Percentiles rank a stretch among this genome's conserved stretches.
These are phyloP conservation scores for Ceratocystis smalleyi DNA, from an alignment of 2,329 filamentous ascomycete species.

Conservation along the genomic window DNA sequence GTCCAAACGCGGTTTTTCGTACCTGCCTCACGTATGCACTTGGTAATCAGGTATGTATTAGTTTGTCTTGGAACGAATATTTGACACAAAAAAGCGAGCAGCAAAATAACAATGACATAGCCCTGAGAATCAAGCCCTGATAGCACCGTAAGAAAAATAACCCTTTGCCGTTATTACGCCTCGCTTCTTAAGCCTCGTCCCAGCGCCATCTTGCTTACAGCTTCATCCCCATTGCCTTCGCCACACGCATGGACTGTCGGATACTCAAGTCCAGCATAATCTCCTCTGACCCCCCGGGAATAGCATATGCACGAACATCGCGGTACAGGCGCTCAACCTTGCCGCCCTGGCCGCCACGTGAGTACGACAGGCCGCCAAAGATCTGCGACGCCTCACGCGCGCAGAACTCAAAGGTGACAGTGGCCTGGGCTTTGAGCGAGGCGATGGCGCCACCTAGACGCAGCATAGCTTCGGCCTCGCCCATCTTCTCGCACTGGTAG, in stretches of 20 bases:
- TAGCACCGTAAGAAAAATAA: not conserved
- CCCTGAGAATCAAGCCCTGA: no score
- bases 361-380: slow-evolving; percentile 88
- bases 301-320: slow-evolving; percentile 89
- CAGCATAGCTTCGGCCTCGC: slow-evolving; percentile 87
- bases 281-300: slow-evolving; percentile 90
- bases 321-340: slow-evolving; percentile 92
- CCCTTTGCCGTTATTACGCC: not conserved
- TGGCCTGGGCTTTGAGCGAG: slow-evolving; percentile 82
- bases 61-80: no score
- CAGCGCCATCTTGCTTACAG: slow-evolving; percentile 39
- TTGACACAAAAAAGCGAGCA: no score
- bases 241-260: slow-evolving; percentile 73
- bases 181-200: not conserved
- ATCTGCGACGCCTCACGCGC: slow-evolving; percentile 93
- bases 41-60: no score
- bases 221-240: slow-evolving; percentile 91
- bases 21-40: not conserved
- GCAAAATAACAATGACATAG: no score
- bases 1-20: not conserved
- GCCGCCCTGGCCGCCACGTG: slow-evolving; percentile 79
- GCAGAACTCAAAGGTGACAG: slow-evolving; percentile 93
- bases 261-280: slow-evolving; percentile 98
- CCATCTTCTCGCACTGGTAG: slow-evolving; percentile 86
- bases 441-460: slow-evolving; percentile 90